phyloP scores from a whole-genome alignment of 2,329 filamentous ascomycete genomes.

The Fusarium virguliforme region DNA sequence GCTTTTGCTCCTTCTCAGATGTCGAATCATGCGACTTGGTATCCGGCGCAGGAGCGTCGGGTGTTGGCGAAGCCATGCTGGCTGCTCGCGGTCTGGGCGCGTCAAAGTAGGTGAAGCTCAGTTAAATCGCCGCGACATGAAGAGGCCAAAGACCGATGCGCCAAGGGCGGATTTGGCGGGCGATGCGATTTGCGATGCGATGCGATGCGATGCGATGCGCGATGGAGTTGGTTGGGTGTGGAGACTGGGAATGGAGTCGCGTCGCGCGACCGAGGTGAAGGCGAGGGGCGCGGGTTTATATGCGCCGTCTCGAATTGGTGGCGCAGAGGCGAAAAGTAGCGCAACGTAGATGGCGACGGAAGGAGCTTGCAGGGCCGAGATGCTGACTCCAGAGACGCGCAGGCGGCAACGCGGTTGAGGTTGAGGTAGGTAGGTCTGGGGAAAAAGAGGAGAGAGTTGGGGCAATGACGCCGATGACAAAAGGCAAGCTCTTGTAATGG shows the following conservation, averaged over 20 bases:
- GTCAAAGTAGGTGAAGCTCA: slow-evolving; percentile 50
- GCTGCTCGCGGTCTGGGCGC: slow-evolving; percentile 61
- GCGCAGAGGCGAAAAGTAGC: slow-evolving; percentile 38
- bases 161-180: slow-evolving; percentile 10
- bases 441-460: slow-evolving; percentile 35
- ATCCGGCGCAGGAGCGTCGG: slow-evolving; percentile 61
- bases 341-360: slow-evolving; percentile 42
- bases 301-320: slow-evolving; percentile 34
- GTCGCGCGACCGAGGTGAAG: slow-evolving; percentile 40
- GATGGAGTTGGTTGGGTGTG: slow-evolving; percentile 36
- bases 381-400: slow-evolving; percentile 35
- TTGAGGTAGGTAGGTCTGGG: slow-evolving; percentile 25
- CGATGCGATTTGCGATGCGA: slow-evolving; percentile 25
- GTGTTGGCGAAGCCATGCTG: slow-evolving; percentile 68
- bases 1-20: slow-evolving; percentile 52
- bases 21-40: slow-evolving; percentile 62
- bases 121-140: slow-evolving; percentile 58
- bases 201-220: slow-evolving; percentile 29
- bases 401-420: slow-evolving; percentile 28
- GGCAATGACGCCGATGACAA: slow-evolving; percentile 42
- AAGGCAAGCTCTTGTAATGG: slow-evolving; percentile 28
- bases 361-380: slow-evolving; percentile 33
- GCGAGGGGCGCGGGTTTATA: slow-evolving; percentile 42
- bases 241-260: slow-evolving; percentile 44
- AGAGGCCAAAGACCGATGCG: slow-evolving; percentile 46